Base-by-base conservation (phyloP, 768 basidiomycete genomes). In the Mycena crocata region DNA sequence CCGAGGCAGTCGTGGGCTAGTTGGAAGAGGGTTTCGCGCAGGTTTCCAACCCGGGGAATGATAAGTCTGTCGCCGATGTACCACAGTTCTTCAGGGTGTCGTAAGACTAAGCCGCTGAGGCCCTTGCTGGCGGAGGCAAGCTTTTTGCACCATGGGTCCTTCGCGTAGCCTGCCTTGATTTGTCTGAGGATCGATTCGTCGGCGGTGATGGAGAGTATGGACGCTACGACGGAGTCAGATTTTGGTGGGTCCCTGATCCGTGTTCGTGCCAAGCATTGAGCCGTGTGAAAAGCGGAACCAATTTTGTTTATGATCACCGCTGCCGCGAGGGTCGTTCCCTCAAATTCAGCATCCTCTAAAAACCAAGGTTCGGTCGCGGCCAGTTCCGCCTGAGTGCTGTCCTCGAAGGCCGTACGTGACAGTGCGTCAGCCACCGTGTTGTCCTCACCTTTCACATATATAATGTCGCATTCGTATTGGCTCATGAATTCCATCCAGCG, bases 1-100 rank as follows among this genome's bases (percentile, higher is more conserved):
- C 71, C 67, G 0, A 57, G 56, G 3, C 58, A 45, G 48, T 71
- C 59, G 31, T 70, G 76, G 0, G 59, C 67, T 19, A 72, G 66
- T 23, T 67, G 69, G 39, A 69, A 73, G 2, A 67, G 39, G 2
- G n/a, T 61, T 50, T 57, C 60, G 1, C 67, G 34, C 0, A 64
- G 37, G 24, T 61, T 30, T 3, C 31, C 44, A 0, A 48, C 50
- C 1, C 62, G 35, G 0, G 67, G 62, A 9, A 68, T 57, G 5
- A 71, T 51, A 0, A 50, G 44, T 0, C 64, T 49, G 17, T 62
- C 51, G 5, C 52, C 50, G 0, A 51, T 21, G 19, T n/a, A 51
- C 50, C 50, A 51, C 3, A 51, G 50, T 6, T n/a, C 32, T 3
- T 51, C 50, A 4, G n/a, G n/a, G n/a, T n/a, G n/a, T n/a, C 30